Evolutionary conservation across 2,329 filamentous ascomycete genomes (phyloP).

Genomic region (Paracorniculantispora psalliotae): DNA sequence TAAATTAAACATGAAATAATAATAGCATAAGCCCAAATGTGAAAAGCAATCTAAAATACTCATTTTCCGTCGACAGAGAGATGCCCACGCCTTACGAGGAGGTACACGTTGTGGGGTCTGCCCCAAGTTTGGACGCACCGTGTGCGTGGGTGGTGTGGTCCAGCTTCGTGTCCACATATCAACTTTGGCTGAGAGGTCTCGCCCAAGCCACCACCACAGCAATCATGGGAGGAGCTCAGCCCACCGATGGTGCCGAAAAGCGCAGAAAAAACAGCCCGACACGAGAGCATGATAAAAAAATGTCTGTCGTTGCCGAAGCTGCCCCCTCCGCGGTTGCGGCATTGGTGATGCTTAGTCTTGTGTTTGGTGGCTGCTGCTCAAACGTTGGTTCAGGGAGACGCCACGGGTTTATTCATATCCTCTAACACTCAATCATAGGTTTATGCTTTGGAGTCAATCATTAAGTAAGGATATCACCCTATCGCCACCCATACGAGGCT

Average conservation of each 20-base stretch:
- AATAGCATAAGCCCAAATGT: not conserved
- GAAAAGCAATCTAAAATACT: too few species aligned
- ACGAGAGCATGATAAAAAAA: not conserved
- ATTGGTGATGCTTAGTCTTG: conserved; percentile 69
- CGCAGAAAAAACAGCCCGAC: not conserved
- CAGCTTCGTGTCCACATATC: not conserved
- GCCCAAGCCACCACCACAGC: not conserved
- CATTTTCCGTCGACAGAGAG: too few species aligned
- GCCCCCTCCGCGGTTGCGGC: conserved; percentile 46
- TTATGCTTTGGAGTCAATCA: conserved; percentile 91
- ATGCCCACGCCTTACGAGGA: too few species aligned
- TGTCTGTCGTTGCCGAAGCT: not conserved
- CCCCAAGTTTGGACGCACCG: not conserved
- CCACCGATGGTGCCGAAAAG: too few species aligned
- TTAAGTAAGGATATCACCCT: conserved; percentile 62
- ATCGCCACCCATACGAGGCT: conserved; percentile 5
- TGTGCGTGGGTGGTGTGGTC: not conserved
- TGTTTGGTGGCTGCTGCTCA: conserved; percentile 93
- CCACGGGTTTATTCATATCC: not conserved
- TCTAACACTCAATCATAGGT: conserved; percentile 50
- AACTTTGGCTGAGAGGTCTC: not conserved
- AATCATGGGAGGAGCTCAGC: not conserved
- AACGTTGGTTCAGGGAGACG: conserved; percentile 56
- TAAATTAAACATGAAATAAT: not conserved
- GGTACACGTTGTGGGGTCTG: not conserved